Evolutionary conservation across 495 filamentous ascomycete species (phyloP), one percentile per base, ranked within the genome.

Genomic region (Barbatosphaeria neglecta): DNA sequence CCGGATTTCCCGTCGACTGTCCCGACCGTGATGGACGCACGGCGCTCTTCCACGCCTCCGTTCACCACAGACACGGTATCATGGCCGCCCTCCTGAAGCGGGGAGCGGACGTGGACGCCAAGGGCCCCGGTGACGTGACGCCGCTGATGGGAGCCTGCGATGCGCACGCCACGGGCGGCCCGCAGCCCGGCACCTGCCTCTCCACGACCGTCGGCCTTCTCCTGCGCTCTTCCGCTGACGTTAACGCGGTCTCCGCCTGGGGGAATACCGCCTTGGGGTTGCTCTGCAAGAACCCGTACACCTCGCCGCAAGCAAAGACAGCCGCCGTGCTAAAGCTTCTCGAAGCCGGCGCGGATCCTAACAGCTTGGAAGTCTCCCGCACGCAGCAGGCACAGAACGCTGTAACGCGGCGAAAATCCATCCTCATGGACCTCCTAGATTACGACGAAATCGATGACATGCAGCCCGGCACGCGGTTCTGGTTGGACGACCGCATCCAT

Each of bases 71-170:
- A 7, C 65, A 62, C 60, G 47, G 45, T 16, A 33, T 53, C 5
- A 63, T 68, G 23, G 55, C 59, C 15, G 47, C 62, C 17, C 55
- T 69, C 7, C 45, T 62, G 6, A 24, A 53, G 8, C 49, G 43
- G 2, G 66, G 66, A 18, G 66, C 60, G 37, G 24, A 54, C 22
- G 19, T 65, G 4, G 49, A 64, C 9, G 43, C 48, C 5, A 31
- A 6, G 11, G 65, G 68, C 37, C 55, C 49, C 22, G 43, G 22
- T 2, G 62, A 60, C 10, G 45, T 55, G 22, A 67, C 64, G 1
- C 59, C 68, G 3, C 45, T 67, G 6, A 51, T 58, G 13, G 51
- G 38, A 11, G 60, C 65, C 17, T 50, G 47, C 20, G 46, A 60
- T 24, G 28, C 50, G 45, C 39, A 46, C 16, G 57, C 56, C 22